Evolutionary conservation across 805 yeast species (phyloP).

Genomic region (Suhomyces canberraensis): DNA sequence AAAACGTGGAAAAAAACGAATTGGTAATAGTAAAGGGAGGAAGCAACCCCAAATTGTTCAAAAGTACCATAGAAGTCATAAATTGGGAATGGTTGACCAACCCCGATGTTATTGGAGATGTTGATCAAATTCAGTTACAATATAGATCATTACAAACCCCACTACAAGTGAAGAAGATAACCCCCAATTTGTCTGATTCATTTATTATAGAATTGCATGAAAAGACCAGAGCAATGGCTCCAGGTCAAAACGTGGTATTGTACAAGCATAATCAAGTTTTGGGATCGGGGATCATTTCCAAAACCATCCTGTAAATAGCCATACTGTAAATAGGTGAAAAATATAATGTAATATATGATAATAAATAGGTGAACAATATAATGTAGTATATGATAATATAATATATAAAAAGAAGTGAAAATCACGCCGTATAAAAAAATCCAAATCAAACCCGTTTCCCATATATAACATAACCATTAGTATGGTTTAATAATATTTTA

Average conservation of each 20-base stretch:
- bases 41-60: slow-evolving; percentile 54
- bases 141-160: slow-evolving; percentile 73
- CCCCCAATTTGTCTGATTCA: slow-evolving; percentile 14
- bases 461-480: no score
- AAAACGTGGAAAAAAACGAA: slow-evolving; percentile 61
- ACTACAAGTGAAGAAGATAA: slow-evolving; percentile 25
- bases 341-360: background rate
- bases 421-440: background rate
- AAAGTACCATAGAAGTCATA: slow-evolving; percentile 38
- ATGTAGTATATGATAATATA: no score
- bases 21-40: slow-evolving; percentile 74
- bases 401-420: slow-evolving; percentile 1
- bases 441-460: background rate
- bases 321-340: background rate
- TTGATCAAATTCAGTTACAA: slow-evolving; percentile 47
- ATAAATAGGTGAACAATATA: slow-evolving; percentile 2
- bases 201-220: slow-evolving; percentile 37
- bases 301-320: slow-evolving; percentile 4
- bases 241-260: slow-evolving; percentile 82
- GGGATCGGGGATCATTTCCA: slow-evolving; percentile 45
- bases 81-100: slow-evolving; percentile 47
- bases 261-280: slow-evolving; percentile 65
- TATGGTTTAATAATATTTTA: no score
- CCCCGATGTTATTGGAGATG: slow-evolving; percentile 5
- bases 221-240: slow-evolving; percentile 72